Evolutionary conservation across 169 alveolate species (phyloP), one percentile per base, ranked within the genome.

Genomic region (Plasmodium inui): DNA sequence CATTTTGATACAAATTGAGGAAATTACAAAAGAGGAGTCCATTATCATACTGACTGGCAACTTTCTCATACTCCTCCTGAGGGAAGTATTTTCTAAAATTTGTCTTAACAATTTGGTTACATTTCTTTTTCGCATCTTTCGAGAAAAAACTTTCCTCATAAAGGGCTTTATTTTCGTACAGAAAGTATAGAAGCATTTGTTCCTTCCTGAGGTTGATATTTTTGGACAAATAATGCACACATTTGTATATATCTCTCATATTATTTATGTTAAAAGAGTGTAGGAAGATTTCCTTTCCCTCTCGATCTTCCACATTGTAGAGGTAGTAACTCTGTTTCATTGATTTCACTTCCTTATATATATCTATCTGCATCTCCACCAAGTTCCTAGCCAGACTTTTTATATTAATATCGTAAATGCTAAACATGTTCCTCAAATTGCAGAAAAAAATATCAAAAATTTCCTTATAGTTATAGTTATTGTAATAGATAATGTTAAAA

Each of bases 401-500:
- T 3, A 89, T 89, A 50, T 73, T 89, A 57, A 89, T 89, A 53
- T 89, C 94, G 50, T 89, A 89, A 10, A 73, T 82, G 73, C 53
- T 89, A 67, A 89, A 89, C 72, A 89, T 44, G 32, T 39, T 57
- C 12, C 61, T 89, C 19, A 89, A 34, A 50, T 71, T 79, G 34
- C 61, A 79, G 61, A 78, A 89, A 44, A 89, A 89, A 9, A 89
- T 89, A 34, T 78, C 72, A 79, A 61, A 78, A 41, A 89, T 34
- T 79, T 89, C 94, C 44, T 61, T 89, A 67, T 89, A 89, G 46
- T 89, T 89, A 67, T 89, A 89, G 55, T 78, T 89, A 67, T 89
- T 89, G 50, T 89, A 89, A 73, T 89, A 89, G 7, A 89, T 79
- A 41, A 89, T 89, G 79, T 79, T 89, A 41, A 89, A 89, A 32